Percentiles rank a stretch among this genome's conserved stretches.
Evolutionary conservation across 1,139 yeast species (phyloP).

Genomic region (Taphrina populina): DNA sequence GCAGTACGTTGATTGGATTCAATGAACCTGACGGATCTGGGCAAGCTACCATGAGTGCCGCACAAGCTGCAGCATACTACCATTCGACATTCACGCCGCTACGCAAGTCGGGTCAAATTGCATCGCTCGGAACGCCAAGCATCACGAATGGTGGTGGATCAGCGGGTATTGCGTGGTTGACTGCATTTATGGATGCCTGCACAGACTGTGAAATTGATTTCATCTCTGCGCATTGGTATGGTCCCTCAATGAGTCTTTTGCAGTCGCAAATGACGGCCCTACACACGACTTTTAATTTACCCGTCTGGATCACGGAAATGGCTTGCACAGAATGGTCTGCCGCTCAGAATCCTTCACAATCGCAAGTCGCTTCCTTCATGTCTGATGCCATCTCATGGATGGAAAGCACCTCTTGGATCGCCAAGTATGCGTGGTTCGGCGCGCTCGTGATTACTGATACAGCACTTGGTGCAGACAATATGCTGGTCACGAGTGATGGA

Average conservation of each 20-base stretch:
- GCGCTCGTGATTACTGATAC: constrained; percentile 16
- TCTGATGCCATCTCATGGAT: constrained; percentile 19
- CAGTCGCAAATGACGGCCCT: constrained; percentile 25
- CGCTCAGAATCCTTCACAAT: constrained; percentile 13
- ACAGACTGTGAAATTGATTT: constrained; percentile 30
- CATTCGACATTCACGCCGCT: constrained; percentile 30
- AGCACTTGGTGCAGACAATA: constrained; percentile 22
- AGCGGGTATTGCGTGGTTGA: constrained; percentile 32
- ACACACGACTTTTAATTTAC: constrained; percentile 24
- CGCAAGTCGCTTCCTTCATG: constrained; percentile 27
- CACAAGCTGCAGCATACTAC: constrained; percentile 31
- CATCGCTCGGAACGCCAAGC: constrained; percentile 29
- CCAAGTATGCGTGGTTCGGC: constrained; percentile 34
- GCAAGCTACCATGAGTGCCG: constrained; percentile 27
- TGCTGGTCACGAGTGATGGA: constrained; percentile 26
- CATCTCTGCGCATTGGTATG: constrained; percentile 34
- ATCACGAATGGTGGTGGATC: constrained; percentile 28
- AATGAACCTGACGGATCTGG: constrained; percentile 34
- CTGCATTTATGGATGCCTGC: constrained; percentile 30
- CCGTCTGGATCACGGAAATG: constrained; percentile 35
- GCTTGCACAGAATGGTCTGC: constrained; percentile 35
- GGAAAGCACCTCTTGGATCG: constrained; percentile 27
- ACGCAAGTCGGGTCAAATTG: constrained; percentile 32
- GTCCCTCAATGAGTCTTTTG: constrained; percentile 18
- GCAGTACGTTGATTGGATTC: constrained; percentile 34